Base-by-base conservation (phyloP, 257 asterid species). In the Striga asiatica region DNA sequence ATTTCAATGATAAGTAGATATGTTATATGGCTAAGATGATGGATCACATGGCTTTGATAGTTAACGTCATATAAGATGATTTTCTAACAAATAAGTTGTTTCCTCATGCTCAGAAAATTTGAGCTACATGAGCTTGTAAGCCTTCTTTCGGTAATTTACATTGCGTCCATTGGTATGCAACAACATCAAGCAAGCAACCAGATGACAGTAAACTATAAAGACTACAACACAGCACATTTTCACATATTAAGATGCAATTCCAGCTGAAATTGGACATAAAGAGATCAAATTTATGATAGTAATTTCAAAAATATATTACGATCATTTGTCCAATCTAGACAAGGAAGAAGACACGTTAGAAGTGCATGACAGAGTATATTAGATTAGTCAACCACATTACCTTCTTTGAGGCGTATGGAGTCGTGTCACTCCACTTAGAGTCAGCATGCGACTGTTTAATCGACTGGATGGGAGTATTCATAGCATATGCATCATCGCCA, bases 381-480 rank as follows among this genome's bases (percentile, higher is more conserved):
- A 53, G 8, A 70, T 31, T 27, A 50, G 20, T 37, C 37, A 2
- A 23, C 2, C 48, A 41, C n/a, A 23, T 69, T 43, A 84, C 94
- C 94, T 84, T 84, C 72, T 79, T 84, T 8, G 80, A 63, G 2
- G 69, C 67, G 74, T 74, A 81, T 3, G 85, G 68, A 14, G 76
- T 73, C 55, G 82, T 77, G 61, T 79, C 88, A 47, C 74, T 71
- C 94, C 94, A 84, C 71, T 66, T 74, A 31, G 83, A 74, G 42
- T 83, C 81, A 38, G 50, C 76, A 53, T 58, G 69, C 24, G 66
- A 56, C 13, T 64, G 61, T 27, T 65, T 66, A 22, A 63, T 8
- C 1, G 73, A 67, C 34, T 41, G 73, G 18, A 50, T 31, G 16
- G 78, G 66, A 6, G 76, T 66, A 60, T 47, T 48, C 51, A 42